Evolutionary conservation across 2,329 filamentous ascomycete genomes (phyloP), one percentile per base, ranked within the genome.

Genomic region (Domatiomyces globalis): DNA sequence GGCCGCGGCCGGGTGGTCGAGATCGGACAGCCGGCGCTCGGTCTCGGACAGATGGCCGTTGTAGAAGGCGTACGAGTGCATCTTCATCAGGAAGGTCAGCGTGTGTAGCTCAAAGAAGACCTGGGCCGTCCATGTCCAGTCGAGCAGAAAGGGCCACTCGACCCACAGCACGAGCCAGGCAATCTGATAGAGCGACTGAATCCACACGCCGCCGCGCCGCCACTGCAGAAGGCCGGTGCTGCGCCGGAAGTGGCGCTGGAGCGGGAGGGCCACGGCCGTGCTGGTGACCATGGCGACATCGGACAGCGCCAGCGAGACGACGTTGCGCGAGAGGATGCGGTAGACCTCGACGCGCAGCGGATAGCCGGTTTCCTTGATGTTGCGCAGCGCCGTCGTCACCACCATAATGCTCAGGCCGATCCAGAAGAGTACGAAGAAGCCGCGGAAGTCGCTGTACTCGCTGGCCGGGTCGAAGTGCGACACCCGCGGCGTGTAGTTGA

Each of bases 361-460:
- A 64, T 84, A 86, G 19, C 92, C 92, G 0, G 87, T 95, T 65
- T 96, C 92, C 67, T 90, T 94, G 63, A 92, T 80, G 67, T 95
- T 96, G 62, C 90, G 81, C 63, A 95, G 70, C 74, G 88, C 87
- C n/a, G 86, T 86, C 2, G 90, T 96, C 56, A 95, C 83, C 62
- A 89, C 87, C 89, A 98, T 95, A 67, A 98, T 94, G 60, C 86
- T 87, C 54, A 98, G 75, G 8, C 87, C 87, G 58, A 98, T 90
- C 92, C 92, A 98, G 71, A 98, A 98, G 39, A 98, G 78, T 50
- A 92, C 87, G 71, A 95, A 98, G 77, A 98, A 98, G 64, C 92
- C 92, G 61, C 87, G 81, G 66, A 98, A 98, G 68, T 98, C 88
- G 63, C 82, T 82, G 66, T 96, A 89, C 63, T 95, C 88, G 67